phyloP scores from a whole-genome alignment of 805 yeast species.

The Starmerella potacharoeniae region DNA sequence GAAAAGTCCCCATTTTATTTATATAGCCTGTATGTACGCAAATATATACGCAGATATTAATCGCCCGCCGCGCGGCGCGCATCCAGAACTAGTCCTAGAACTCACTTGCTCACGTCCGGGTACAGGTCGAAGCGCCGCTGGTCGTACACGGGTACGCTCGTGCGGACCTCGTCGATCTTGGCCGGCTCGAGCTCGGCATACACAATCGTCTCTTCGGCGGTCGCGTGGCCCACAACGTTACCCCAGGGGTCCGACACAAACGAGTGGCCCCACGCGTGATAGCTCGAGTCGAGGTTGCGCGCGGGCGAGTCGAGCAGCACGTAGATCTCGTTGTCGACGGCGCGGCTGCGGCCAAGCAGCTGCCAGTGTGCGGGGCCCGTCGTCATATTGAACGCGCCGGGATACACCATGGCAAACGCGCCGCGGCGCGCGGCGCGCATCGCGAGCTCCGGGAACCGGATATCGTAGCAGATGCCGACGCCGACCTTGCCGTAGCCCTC shows the following conservation, averaged over 20 bases:
- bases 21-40: too few relatives aligned
- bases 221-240: constrained; percentile 59
- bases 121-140: constrained; percentile 67
- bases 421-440: constrained; percentile 54
- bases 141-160: constrained; percentile 52
- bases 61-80: too few relatives aligned
- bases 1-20: too few relatives aligned
- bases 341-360: constrained; percentile 66
- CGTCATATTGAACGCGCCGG: constrained; percentile 85
- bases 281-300: constrained; percentile 70
- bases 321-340: constrained; percentile 77
- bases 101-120: constrained; percentile 31
- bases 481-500: constrained; percentile 50
- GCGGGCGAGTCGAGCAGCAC: constrained; percentile 65
- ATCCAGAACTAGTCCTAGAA: too few relatives aligned
- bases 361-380: constrained; percentile 94
- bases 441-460: constrained; percentile 70
- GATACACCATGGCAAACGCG: constrained; percentile 72
- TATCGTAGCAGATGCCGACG: constrained; percentile 78
- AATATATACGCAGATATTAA: too few relatives aligned
- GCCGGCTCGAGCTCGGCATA: constrained; percentile 64
- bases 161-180: constrained; percentile 44
- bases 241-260: constrained; percentile 89
- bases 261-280: constrained; percentile 79
- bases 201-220: constrained; percentile 63